Base-by-base conservation (phyloP, 176 grass and related monocot species). In the Saccharum officinarum region DNA sequence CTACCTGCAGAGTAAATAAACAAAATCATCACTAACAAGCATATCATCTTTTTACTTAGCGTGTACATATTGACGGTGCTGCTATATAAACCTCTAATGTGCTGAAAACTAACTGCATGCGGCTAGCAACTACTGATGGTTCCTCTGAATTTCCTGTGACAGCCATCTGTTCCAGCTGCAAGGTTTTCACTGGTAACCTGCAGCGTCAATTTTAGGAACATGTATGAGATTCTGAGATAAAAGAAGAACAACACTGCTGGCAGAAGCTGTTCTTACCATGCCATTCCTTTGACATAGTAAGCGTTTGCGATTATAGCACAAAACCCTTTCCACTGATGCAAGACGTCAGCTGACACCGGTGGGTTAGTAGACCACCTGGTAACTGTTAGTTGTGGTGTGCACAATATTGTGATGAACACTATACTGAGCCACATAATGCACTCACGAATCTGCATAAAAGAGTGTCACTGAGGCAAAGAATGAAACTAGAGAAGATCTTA, bases 321-420 rank as follows among this genome's bases (percentile, higher is more conserved):
- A 86, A 98, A 95, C 16, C 97, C 97, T 93, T 95, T 95, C 97
- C 93, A 98, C 75, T 98, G 91, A 77, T 98, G 80, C 88, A 94
- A 91, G 36, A 92, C 81, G 4, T 95, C 93, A 41, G 90, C 71
- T 13, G 97, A 98, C 45, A 98, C 97, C 3, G 97, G 97, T 57
- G 85, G 80, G 15, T 84, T 81, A 47, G 89, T 81, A 79, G 97
- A 98, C 97, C 97, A 98, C 67, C 97, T 95, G 78, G 91, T 89
- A 42, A 98, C 64, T 22, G 97, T 96, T 77, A 90, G 97, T 68
- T 90, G 97, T 59, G 97, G 97, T 50, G 97, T 96, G 86, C 97
- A 98, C 25, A 98, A 46, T 49, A 98, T 98, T 67, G 97, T 98
- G 79, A 98, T 95, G 75, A 95, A 94, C 38, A 98, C 91, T 87